These are phyloP conservation scores for Canna indica DNA, from an alignment of 176 grass and related monocot genomes.

Conservation along the genomic window DNA sequence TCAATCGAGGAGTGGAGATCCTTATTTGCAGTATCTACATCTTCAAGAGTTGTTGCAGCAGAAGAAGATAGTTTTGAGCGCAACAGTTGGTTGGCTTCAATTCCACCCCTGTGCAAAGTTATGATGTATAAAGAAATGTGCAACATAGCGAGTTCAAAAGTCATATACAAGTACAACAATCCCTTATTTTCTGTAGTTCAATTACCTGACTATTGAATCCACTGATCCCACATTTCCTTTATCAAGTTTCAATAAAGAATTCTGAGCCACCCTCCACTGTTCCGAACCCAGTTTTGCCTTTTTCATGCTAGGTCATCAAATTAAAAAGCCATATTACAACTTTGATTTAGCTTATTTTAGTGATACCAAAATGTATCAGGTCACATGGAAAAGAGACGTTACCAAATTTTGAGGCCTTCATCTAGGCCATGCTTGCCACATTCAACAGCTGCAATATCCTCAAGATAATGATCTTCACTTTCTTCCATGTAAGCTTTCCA, in stretches of 20 bases:
- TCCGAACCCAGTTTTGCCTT: conserved; percentile 14
- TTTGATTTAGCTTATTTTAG: conserved; percentile 1
- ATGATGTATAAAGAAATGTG: not conserved
- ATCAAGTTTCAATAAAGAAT: conserved; percentile 9
- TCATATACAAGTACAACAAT: not conserved
- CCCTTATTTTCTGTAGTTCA: conserved; percentile 24
- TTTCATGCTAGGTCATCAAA: not conserved
- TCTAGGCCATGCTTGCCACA: conserved; percentile 46
- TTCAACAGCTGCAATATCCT: conserved; percentile 64
- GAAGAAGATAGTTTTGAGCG: conserved; percentile 61
- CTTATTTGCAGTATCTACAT: conserved; percentile 68
- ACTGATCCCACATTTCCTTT: conserved; percentile 13
- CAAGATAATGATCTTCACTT: conserved; percentile 73
- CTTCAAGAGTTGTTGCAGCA: conserved; percentile 55
- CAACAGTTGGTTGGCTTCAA: conserved; percentile 56
- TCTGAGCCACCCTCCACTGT: conserved; percentile 7
- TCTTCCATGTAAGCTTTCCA: conserved; percentile 88
- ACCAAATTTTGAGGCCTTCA: conserved; percentile 73
- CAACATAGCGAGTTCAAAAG: no score
- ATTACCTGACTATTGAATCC: conserved; percentile 34
- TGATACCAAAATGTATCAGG: not conserved
- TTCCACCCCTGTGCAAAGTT: conserved; percentile 44
- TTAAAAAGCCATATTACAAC: not conserved
- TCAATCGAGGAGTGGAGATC: conserved; percentile 72
- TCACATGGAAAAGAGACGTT: not conserved